phyloP scores from a whole-genome alignment of 495 filamentous ascomycete species.

The Daldinia caldariorum region DNA sequence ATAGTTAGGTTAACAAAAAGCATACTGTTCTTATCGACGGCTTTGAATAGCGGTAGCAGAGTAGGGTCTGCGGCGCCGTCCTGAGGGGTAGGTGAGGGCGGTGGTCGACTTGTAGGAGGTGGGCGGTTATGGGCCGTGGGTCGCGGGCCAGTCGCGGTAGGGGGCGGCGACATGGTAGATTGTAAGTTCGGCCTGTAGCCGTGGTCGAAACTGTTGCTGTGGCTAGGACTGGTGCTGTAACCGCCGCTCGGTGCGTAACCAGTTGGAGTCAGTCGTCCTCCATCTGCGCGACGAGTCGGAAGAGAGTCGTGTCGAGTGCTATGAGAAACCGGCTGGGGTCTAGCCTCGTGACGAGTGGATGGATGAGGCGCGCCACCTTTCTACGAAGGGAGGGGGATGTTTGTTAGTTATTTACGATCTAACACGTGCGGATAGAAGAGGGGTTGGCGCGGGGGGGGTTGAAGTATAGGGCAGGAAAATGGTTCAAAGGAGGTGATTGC shows the following conservation, averaged over 20 bases:
- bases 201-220: constrained; percentile 30
- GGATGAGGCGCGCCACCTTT: constrained; percentile 46
- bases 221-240: constrained; percentile 12
- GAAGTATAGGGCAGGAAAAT: constrained; percentile 18
- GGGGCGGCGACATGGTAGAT: constrained; percentile 51
- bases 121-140: constrained; percentile 62
- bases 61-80: constrained; percentile 73
- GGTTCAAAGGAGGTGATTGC: constrained; percentile 26
- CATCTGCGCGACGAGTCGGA: constrained; percentile 48
- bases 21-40: constrained; percentile 85
- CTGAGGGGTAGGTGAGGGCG: constrained; percentile 69
- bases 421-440: constrained; percentile 25
- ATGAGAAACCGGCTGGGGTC: constrained; percentile 44
- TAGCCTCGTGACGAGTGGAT: constrained; percentile 54
- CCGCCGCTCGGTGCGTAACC: constrained; percentile 42
- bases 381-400: constrained; percentile 39
- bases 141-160: constrained; percentile 57
- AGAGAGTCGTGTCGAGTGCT: constrained; percentile 36
- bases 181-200: constrained; percentile 42
- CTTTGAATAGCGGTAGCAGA: constrained; percentile 86
- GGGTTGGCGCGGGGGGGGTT: constrained; percentile 29
- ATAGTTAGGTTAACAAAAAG: not conserved
- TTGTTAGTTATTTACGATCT: constrained; percentile 23
- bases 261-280: constrained; percentile 50
- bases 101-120: constrained; percentile 67